phyloP scores from a whole-genome alignment of 2,329 filamentous ascomycete species.

The Trichoderma lentiforme region DNA sequence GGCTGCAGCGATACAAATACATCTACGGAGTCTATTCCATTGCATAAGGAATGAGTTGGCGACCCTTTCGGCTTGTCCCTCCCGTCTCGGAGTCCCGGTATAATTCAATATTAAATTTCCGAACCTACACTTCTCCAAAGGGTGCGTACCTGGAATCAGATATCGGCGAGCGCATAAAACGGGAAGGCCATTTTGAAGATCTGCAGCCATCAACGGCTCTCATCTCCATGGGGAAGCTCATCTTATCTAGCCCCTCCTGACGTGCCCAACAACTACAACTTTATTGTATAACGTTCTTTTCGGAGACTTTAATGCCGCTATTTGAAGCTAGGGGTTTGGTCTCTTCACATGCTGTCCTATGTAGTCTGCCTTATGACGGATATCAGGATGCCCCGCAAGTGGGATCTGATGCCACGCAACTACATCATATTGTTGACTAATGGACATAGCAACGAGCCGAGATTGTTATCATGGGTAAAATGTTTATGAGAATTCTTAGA shows the following conservation, averaged over 20 bases:
- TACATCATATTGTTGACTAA: neutral
- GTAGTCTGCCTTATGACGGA: neutral
- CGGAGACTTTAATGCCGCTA: neutral
- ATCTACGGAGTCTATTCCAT: neutral
- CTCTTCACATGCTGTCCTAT: neutral
- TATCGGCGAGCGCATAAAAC: neutral
- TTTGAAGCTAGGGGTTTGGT: neutral
- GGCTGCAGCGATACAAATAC: neutral
- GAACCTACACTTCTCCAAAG: neutral
- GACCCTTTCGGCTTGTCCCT: neutral
- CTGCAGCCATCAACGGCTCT: neutral
- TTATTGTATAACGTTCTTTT: neutral
- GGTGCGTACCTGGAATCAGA: neutral
- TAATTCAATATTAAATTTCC: neutral
- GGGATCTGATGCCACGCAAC: neutral
- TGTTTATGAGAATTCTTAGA: fast-evolving
- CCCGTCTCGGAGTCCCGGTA: neutral
- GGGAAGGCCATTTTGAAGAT: slow-evolving; percentile 12
- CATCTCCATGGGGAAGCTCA: slow-evolving; percentile 15
- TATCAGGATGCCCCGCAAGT: neutral
- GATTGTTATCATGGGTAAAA: neutral
- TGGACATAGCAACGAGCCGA: neutral
- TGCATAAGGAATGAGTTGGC: neutral
- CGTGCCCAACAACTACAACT: neutral
- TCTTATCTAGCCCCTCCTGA: neutral